Percentiles rank a stretch among this genome's conserved stretches.
These are phyloP conservation scores for Tilletia indica DNA, from an alignment of 1,284 basidiomycete species.

Conservation along the genomic window DNA sequence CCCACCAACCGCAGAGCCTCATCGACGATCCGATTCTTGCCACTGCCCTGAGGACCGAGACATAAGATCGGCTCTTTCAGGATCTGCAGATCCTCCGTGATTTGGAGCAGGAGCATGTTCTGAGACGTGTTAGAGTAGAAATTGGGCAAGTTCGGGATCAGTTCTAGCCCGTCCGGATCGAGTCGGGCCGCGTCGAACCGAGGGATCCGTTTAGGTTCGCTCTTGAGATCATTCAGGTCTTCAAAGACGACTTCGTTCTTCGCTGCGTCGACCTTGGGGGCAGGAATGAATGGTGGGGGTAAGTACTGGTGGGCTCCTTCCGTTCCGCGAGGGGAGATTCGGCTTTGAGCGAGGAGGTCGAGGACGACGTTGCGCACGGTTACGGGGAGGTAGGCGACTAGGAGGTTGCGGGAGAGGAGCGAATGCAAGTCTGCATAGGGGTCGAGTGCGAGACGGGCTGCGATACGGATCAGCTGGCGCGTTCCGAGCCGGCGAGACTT, in stretches of 20 bases:
- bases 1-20: conserved; percentile 53
- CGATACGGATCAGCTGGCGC: conserved; percentile 54
- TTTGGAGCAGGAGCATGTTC: conserved; percentile 49
- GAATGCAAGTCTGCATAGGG: conserved; percentile 48
- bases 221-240: conserved; percentile 23
- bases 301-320: conserved; percentile 47
- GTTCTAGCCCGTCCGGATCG: conserved; percentile 52
- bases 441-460: conserved; percentile 44
- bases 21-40: conserved; percentile 58
- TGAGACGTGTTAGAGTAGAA: conserved; percentile 57
- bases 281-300: conserved; percentile 40
- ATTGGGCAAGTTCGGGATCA: conserved; percentile 51
- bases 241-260: conserved; percentile 28
- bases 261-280: conserved; percentile 26
- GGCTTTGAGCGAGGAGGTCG: conserved; percentile 42
- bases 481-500: conserved; percentile 56
- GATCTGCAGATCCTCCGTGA: conserved; percentile 54
- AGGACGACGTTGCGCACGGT: conserved; percentile 50
- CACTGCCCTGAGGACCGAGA: conserved; percentile 56
- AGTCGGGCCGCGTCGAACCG: conserved; percentile 42
- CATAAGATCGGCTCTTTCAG: conserved; percentile 55
- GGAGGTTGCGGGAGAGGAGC: conserved; percentile 50
- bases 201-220: conserved; percentile 33
- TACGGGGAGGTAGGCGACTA: conserved; percentile 55
- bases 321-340: conserved; percentile 43